Evolutionary conservation across 163 green algal genomes (phyloP), one percentile per base, ranked within the genome.

Genomic region (Scenedesmus sp.): DNA sequence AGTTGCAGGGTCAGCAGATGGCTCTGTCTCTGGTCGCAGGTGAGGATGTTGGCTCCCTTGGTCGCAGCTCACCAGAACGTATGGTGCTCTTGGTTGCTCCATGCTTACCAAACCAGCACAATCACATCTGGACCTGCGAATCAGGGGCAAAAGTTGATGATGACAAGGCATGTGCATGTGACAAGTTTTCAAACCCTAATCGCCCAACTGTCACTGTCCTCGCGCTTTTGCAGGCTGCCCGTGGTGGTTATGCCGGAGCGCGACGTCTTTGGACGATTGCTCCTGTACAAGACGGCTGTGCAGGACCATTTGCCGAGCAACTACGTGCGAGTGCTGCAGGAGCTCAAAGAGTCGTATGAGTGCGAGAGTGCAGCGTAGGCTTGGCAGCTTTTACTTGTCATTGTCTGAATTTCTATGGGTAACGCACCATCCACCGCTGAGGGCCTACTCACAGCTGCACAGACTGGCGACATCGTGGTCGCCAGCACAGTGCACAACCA

Each of bases 191-290:
- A 76, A 76, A 76, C 70, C 70, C 70, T 46, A 79, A 34, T 46
- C 34, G 34, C 70, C 70, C 70, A 79, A 23, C 70, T 79, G 70
- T 52, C 5, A 10, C 6, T 13, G n/a, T 56, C 1, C 26, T 3
- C 62, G 76, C 57, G 13, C 77, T 26, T 34, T n/a, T 54, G 88
- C 82, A 92, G 89, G 82, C 20, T 74, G 23, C 89, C 82, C 7
- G 90, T 92, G 67, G 73, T 92, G n/a, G 90, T 92, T 2, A 87
- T 90, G 83, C 90, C 90, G 4, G 90, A 92, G 55, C 90, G 90
- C 60, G 67, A 90, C 57, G 84, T 82, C 20, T 92, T 92, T 73
- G 56, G 26, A 2, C 66, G n/a, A 8, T 84, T 92, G 70, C 83
- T 92, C 83, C 70, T 92, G 26, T 81, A 90, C 70, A 82, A 59